A percentile compares a stretch with the other conserved stretches of the same genome.
Evolutionary conservation across 1,139 yeast genomes (phyloP).

Genomic region (Pichia sp.): DNA sequence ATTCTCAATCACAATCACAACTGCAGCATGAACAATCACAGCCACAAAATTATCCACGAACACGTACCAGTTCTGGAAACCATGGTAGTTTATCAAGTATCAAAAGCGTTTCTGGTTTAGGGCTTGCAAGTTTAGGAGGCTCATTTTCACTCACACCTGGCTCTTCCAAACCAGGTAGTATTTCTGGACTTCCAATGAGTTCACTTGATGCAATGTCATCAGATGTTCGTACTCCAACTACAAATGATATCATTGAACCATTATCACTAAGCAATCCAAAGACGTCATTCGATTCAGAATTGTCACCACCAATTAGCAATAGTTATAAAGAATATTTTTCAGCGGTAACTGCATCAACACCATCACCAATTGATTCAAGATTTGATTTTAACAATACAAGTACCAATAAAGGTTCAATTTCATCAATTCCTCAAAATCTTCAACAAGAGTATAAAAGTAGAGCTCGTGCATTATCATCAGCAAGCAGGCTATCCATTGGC

Average conservation of each 20-base stretch:
- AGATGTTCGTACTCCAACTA: neutral
- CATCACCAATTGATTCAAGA: neutral
- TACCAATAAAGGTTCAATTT: neutral
- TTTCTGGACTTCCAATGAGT: conserved; percentile 19
- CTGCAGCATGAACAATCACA: neutral
- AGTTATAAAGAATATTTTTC: conserved; percentile 6
- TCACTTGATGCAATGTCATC: conserved; percentile 26
- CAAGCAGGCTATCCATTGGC: conserved; percentile 37
- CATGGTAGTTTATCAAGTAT: conserved; percentile 9
- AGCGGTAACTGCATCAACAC: neutral
- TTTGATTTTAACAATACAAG: neutral
- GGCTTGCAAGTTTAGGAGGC: neutral
- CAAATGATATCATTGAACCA: conserved; percentile 32
- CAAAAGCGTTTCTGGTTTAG: conserved; percentile 7
- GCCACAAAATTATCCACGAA: neutral
- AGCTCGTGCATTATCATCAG: conserved; percentile 19
- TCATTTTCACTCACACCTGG: conserved; percentile 9
- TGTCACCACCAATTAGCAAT: neutral
- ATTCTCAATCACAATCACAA: neutral
- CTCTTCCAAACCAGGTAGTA: conserved; percentile 12
- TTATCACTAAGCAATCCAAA: conserved; percentile 40
- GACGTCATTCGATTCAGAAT: neutral
- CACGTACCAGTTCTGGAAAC: conserved; percentile 19
- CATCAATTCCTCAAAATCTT: conserved; percentile 6
- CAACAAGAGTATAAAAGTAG: conserved; percentile 17